Evolutionary conservation across 1,284 basidiomycete genomes (phyloP).

Genomic region (Ceratobasidium sp.): DNA sequence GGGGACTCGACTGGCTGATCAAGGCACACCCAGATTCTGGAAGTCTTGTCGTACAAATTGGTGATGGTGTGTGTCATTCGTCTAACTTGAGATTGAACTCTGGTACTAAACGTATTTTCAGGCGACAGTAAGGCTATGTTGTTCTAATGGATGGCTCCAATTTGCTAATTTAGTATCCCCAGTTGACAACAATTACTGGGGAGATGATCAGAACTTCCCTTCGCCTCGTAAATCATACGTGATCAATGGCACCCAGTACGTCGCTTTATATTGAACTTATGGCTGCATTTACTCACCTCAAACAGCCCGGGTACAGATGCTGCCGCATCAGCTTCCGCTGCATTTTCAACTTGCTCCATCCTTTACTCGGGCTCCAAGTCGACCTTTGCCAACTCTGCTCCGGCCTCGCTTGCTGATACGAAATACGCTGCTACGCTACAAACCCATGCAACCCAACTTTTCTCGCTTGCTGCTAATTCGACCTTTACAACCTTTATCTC

Average conservation of each 20-base stretch:
- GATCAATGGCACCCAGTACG: conserved; percentile 68
- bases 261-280: not conserved
- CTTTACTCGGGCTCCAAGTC: conserved; percentile 64
- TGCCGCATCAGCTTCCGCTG: conserved; percentile 79
- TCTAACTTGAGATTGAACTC: not conserved
- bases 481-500: conserved; percentile 58
- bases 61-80: conserved; percentile 55
- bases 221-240: conserved; percentile 73
- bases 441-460: conserved; percentile 74
- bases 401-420: conserved; percentile 72
- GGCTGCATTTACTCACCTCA: not conserved
- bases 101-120: not conserved
- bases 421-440: conserved; percentile 74
- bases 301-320: conserved; percentile 83
- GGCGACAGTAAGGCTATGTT: conserved; percentile 12
- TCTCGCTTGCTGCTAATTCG: conserved; percentile 70
- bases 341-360: conserved; percentile 82
- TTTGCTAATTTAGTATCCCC: conserved; percentile 18
- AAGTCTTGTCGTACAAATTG: conserved; percentile 81
- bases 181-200: conserved; percentile 82
- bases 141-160: conserved; percentile 26
- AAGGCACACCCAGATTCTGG: conserved; percentile 81
- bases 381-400: conserved; percentile 58
- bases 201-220: conserved; percentile 82
- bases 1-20: conserved; percentile 90